Evolutionary conservation across 164 flowering plant genomes (phyloP), one percentile per base, ranked within the genome.

Genomic region (Brasenia schreberi): DNA sequence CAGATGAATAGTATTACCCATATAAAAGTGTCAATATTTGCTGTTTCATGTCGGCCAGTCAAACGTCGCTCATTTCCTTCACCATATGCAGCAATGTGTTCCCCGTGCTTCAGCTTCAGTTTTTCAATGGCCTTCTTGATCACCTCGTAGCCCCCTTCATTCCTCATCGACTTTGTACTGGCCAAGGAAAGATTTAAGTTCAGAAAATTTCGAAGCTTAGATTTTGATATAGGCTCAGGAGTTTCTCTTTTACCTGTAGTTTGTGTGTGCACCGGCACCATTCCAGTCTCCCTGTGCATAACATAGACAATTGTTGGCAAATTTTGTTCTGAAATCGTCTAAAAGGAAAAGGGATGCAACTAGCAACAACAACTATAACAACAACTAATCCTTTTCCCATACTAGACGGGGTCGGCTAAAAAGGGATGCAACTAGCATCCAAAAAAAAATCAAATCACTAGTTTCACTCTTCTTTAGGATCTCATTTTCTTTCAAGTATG

Each of bases 201-300:
- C 27, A 23, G 27, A 23, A 45, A 45, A 2, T 45, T 45, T 45
- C 5, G 53, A 45, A 45, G 53, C 11, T 19, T 60, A n/a, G 62
- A 60, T 23, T 17, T 6, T 12, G 33, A 56, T 4, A 10, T 1
- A 42, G 14, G 17, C 63, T 53, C 6, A 66, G 18, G 10, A 42
- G 12, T 42, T n/a, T 19, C n/a, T 6, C 27, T 60, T 60, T 42
- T 76, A 89, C 97, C 97, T 91, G 81, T 88, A 90, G 64, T 92
- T 92, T 33, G 92, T 80, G 79, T 92, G 98, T 61, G 96, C 95
- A 49, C 98, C 98, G 19, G 96, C 96, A 7, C 96, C 98, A 67
- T 90, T 90, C 96, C 98, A 92, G 43, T 90, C 96, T 61, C 96
- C 98, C 96, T 89, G 16, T 45, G 6, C 5, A 17, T 17, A n/a